Evolutionary conservation across 305 asterid genomes (phyloP).

Genomic region (Rubia tinctorum): DNA sequence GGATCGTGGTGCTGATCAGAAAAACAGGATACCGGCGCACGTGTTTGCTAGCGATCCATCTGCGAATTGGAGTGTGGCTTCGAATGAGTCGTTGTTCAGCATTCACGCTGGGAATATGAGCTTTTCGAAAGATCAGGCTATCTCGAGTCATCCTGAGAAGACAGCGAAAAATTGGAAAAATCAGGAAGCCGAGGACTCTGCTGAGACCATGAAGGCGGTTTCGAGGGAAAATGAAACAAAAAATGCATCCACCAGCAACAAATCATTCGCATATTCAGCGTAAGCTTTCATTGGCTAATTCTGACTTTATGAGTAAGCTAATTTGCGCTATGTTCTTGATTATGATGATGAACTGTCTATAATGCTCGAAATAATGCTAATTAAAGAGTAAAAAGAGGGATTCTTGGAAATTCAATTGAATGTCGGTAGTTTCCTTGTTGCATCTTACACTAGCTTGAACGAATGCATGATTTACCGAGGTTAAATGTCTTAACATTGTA

Average conservation of each 20-base stretch:
- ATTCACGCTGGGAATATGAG: not conserved
- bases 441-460: too few species aligned
- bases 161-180: not conserved
- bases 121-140: not conserved
- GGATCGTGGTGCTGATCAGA: not conserved
- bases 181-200: not conserved
- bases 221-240: not conserved
- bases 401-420: too few species aligned
- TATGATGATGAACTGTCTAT: too few species aligned
- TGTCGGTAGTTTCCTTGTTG: too few species aligned
- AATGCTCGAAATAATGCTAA: too few species aligned
- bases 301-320: too few species aligned
- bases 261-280: not conserved
- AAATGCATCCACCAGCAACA: conserved; percentile 1
- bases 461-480: too few species aligned
- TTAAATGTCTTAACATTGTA: too few species aligned
- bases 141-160: not conserved
- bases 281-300: not conserved
- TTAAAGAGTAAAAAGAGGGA: too few species aligned
- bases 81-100: conserved; percentile 1
- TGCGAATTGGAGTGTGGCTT: not conserved
- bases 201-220: not conserved
- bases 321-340: too few species aligned
- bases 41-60: not conserved
- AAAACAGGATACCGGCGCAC: not conserved